A percentile compares a stretch with the other conserved stretches of the same genome.
Conservation (phyloP, 495 filamentous ascomycete genomes). For the Diplogelasinospora grovesii region DNA sequence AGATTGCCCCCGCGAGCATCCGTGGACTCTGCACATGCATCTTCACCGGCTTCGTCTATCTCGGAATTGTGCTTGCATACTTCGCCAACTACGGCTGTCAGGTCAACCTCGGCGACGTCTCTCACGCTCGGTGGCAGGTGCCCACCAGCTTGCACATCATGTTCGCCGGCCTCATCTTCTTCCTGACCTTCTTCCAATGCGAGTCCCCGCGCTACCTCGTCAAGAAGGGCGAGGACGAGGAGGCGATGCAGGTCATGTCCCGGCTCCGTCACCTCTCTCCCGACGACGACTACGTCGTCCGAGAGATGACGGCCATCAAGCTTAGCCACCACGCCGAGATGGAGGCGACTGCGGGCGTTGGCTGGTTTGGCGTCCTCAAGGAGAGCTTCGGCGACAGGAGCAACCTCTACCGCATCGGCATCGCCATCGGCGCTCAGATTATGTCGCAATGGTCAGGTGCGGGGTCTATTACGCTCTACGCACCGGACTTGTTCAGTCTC, state of each 20-base stretch:
- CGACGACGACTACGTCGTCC: slow-evolving; percentile 42
- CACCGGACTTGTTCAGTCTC: slow-evolving; percentile 57
- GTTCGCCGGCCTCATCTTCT: slow-evolving; percentile 60
- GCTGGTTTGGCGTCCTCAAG: slow-evolving; percentile 48
- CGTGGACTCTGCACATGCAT: slow-evolving; percentile 64
- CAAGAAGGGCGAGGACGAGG: slow-evolving; percentile 41
- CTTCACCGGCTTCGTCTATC: slow-evolving; percentile 58
- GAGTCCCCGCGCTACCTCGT: slow-evolving; percentile 56
- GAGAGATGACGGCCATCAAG: slow-evolving; percentile 46
- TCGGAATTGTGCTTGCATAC: slow-evolving; percentile 56
- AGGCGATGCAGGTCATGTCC: slow-evolving; percentile 40
- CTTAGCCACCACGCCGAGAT: slow-evolving; percentile 43
- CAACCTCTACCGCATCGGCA: slow-evolving; percentile 59
- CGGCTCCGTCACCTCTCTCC: slow-evolving; percentile 42
- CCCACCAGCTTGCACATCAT: slow-evolving; percentile 66
- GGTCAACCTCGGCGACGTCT: slow-evolving; percentile 49
- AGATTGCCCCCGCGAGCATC: slow-evolving; percentile 55
- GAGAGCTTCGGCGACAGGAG: slow-evolving; percentile 53
- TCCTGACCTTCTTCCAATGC: slow-evolving; percentile 56
- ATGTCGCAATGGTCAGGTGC: slow-evolving; percentile 67
- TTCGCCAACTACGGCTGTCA: slow-evolving; percentile 54
- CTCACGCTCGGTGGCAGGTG: slow-evolving; percentile 55
- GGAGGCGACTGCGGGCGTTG: slow-evolving; percentile 52
- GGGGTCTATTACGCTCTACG: slow-evolving; percentile 60
- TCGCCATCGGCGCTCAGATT: slow-evolving; percentile 53